Conservation (phyloP, 495 filamentous ascomycete genomes). For the Astrocystis sublimbata region DNA sequence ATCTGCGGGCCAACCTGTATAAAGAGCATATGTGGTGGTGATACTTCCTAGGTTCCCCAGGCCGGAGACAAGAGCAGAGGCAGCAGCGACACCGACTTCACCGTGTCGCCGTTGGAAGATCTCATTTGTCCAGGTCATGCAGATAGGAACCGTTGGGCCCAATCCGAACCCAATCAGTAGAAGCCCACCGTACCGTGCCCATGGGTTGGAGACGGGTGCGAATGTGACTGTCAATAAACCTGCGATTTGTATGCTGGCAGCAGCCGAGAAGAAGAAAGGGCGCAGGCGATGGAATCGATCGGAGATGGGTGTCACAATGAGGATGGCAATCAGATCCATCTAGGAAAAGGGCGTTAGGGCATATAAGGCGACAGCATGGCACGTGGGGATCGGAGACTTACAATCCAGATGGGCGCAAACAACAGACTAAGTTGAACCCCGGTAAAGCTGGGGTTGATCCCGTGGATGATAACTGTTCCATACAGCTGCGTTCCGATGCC, state of each 20-base stretch:
- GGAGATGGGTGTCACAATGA: constrained; percentile 80
- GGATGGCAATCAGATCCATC: constrained; percentile 88
- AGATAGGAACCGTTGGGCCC: constrained; percentile 87
- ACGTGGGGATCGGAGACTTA: constrained; percentile 40
- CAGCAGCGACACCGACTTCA: constrained; percentile 89
- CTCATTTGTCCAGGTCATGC: constrained; percentile 90
- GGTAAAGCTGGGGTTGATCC: constrained; percentile 70
- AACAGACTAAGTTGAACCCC: constrained; percentile 77
- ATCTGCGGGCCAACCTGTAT: constrained; percentile 81
- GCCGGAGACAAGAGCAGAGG: constrained; percentile 80
- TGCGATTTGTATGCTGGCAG: constrained; percentile 75
- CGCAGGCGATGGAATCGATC: constrained; percentile 84
- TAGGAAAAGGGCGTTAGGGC: constrained; percentile 16
- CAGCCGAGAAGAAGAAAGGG: constrained; percentile 77
- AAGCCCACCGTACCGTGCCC: constrained; percentile 86
- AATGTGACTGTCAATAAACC: constrained; percentile 81
- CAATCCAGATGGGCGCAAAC: constrained; percentile 89
- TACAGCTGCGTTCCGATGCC: constrained; percentile 88
- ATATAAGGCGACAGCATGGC: background rate
- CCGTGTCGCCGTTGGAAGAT: constrained; percentile 88
- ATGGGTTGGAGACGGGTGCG: constrained; percentile 65
- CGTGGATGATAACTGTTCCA: constrained; percentile 79
- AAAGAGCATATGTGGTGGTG: constrained; percentile 85
- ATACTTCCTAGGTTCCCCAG: constrained; percentile 84
- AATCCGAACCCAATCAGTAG: constrained; percentile 89